These are phyloP conservation scores for Schizophyllum commune DNA, from an alignment of 1,284 basidiomycete species.

Conservation along the genomic window DNA sequence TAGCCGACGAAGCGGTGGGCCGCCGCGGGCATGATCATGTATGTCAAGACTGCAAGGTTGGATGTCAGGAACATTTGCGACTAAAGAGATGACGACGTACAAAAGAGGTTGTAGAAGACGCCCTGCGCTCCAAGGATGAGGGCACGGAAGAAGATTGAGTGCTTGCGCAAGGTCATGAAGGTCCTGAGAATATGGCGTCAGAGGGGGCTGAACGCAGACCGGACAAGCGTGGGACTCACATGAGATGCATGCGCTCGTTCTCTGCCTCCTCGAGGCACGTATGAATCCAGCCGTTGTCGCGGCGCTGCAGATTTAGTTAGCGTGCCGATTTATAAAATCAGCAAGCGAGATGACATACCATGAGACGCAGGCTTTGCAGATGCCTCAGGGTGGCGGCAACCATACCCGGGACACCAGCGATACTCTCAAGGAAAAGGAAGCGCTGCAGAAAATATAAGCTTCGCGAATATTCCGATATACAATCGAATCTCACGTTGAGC, in stretches of 20 bases:
- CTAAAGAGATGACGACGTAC: slow-evolving; percentile 33
- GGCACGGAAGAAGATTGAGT: slow-evolving; percentile 71
- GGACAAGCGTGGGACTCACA: slow-evolving; percentile 37
- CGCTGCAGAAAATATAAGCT: slow-evolving; percentile 34
- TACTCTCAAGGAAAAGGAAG: slow-evolving; percentile 83
- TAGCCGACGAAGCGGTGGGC: slow-evolving; percentile 92
- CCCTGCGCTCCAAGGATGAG: slow-evolving; percentile 84
- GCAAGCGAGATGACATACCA: slow-evolving; percentile 41
- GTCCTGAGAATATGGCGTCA: slow-evolving; percentile 43
- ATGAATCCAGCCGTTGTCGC: slow-evolving; percentile 82
- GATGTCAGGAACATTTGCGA: slow-evolving; percentile 1
- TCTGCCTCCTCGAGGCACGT: slow-evolving; percentile 90
- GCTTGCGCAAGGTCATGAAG: slow-evolving; percentile 81
- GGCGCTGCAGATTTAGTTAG: slow-evolving; percentile 39
- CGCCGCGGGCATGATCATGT: slow-evolving; percentile 73
- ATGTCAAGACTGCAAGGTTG: slow-evolving; percentile 56
- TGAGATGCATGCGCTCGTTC: slow-evolving; percentile 92
- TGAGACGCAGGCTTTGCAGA: slow-evolving; percentile 72
- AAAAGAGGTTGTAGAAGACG: slow-evolving; percentile 88
- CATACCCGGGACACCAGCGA: slow-evolving; percentile 94
- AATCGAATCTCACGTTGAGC: slow-evolving; percentile 48
- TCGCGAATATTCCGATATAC: slow-evolving; percentile 3
- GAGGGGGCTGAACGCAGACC: slow-evolving; percentile 1
- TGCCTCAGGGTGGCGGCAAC: slow-evolving; percentile 85
- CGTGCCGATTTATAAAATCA: not conserved